Percentiles rank a stretch among this genome's conserved stretches.
These are phyloP conservation scores for Podospora bellae-mahoneyi DNA, from an alignment of 495 filamentous ascomycete species.

Conservation along the genomic window DNA sequence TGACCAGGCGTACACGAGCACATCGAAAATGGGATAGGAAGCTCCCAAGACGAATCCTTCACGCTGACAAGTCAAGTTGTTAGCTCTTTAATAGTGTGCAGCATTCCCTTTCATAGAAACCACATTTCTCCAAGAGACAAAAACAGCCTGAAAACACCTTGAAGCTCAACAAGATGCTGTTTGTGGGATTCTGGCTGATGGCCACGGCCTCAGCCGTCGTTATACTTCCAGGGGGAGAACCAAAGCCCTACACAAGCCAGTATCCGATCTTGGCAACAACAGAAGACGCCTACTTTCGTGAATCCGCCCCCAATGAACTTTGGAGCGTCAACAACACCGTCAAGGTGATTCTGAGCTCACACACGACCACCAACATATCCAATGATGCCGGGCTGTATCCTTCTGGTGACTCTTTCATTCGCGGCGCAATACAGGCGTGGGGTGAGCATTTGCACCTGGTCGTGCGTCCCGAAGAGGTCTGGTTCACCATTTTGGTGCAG, in stretches of 20 bases:
- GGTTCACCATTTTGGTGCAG: slow-evolving; percentile 55
- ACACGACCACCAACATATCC: slow-evolving; percentile 12
- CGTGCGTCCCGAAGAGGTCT: slow-evolving; percentile 58
- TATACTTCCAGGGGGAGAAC: slow-evolving; percentile 30
- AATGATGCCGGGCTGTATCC: slow-evolving; percentile 14
- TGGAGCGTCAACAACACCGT: slow-evolving; percentile 15
- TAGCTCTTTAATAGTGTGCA: no score
- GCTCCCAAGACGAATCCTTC: no score
- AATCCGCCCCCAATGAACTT: slow-evolving; percentile 26
- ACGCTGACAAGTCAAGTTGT: no score
- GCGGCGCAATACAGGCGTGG: slow-evolving; percentile 48
- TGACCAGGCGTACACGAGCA: not conserved
- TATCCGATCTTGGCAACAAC: slow-evolving; percentile 5
- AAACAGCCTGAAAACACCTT: no score
- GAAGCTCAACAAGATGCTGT: slow-evolving; percentile 11
- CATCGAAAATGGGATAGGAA: no score
- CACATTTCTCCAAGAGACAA: no score
- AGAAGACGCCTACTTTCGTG: slow-evolving; percentile 19
- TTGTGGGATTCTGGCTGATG: slow-evolving; percentile 10
- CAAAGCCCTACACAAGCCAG: slow-evolving; percentile 21
- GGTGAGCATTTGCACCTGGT: slow-evolving; percentile 49
- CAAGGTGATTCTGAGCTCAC: slow-evolving; percentile 23
- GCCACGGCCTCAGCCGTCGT: slow-evolving; percentile 15
- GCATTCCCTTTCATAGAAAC: no score
- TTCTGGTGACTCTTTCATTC: slow-evolving; percentile 47